Evolutionary conservation across 2,329 filamentous ascomycete species (phyloP), one percentile per base, ranked within the genome.

Genomic region (Aspergillus texensis): DNA sequence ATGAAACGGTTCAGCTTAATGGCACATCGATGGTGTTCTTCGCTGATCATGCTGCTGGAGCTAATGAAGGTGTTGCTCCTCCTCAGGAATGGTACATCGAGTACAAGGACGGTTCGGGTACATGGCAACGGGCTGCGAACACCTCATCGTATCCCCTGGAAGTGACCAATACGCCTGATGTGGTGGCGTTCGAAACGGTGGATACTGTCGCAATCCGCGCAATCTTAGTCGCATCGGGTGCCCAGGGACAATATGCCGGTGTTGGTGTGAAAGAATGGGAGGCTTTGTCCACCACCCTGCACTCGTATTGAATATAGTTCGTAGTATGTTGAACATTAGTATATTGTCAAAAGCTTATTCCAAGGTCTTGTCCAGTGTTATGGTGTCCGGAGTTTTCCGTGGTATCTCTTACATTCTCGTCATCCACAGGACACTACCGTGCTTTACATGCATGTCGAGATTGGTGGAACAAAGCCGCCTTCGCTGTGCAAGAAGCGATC

Each of bases 181-280:
- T 32, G 6, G 48, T 60, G 26, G 12, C 6, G 4, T 60, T 60
- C 11, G 26, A 45, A 4, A 26, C 39, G 28, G 21, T 60, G 32
- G 36, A 53, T 19, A 60, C 48, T 16, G 21, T n/a, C 6, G 16
- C 58, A 14, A 60, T 60, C 19, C 48, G 48, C 26, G 58, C 58
- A 9, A 54, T 45, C 14, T 24, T 60, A 28, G n/a, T 53, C 2
- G 58, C 48, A 1, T 55, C 58, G 1, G 58, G 58, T 10, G 24
- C 24, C 10, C 16, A 45, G 24, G 45, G 34, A 14, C 58, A 60
- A 21, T 55, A 54, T 60, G 58, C 46, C n/a, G 58, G 58, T 8
- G 36, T 60, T 36, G 58, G 32, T 5, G 50, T 60, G 4, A 60
- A 60, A 39, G 58, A 60, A 21, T 60, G 58, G 58, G 58, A 45